Evolutionary conservation across 2,329 filamentous ascomycete genomes (phyloP), one percentile per base, ranked within the genome.

Genomic region (Fusarium bactridioides): DNA sequence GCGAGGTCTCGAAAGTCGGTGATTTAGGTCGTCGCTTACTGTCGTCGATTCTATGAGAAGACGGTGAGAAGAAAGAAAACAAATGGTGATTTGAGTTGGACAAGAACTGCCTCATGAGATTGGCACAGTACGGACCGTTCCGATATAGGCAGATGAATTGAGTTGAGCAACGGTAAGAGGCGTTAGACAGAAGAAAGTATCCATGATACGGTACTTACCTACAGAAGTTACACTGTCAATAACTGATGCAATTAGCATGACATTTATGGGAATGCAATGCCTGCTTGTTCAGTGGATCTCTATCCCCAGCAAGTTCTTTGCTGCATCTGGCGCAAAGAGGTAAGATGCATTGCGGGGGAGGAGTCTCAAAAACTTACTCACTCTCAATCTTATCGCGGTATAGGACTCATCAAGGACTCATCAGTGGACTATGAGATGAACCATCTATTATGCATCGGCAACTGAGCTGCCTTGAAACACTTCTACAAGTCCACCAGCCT

Each of bases 331-430:
- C 44, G 40, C 16, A 63, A 72, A 59, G 40, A 59, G 66, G 55
- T 44, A 74, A 73, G 67, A 64, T 27, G 38, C 31, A 73, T 73
- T 74, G 70, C 51, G 67, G 70, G 70, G 70, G 51, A 67, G 65
- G 64, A 61, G 59, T 41, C 55, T 51, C 27, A 29, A 7, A 51
- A 41, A 25, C 43, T 25, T 37, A 33, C 7, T 33, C 43, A 23
- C 10, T 19, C n/a, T 35, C n/a, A 54, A 40, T 54, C 50, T 54
- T 40, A 54, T 54, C 50, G 25, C 8, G 13, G 5, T 54, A 12
- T 5, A 19, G 33, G 50, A 27, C 33, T 37, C 23, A 15, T 3
- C 21, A 21, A 23, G 31, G 23, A 51, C 23, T 37, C 19, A 7
- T 6, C 16, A 7, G 13, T 53, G 5, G 10, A 18, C 50, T 18